Percentiles rank a stretch among this genome's conserved stretches.
These are phyloP conservation scores for Phytophthora melonis DNA, from an alignment of 352 stramenopile species.

Conservation along the genomic window DNA sequence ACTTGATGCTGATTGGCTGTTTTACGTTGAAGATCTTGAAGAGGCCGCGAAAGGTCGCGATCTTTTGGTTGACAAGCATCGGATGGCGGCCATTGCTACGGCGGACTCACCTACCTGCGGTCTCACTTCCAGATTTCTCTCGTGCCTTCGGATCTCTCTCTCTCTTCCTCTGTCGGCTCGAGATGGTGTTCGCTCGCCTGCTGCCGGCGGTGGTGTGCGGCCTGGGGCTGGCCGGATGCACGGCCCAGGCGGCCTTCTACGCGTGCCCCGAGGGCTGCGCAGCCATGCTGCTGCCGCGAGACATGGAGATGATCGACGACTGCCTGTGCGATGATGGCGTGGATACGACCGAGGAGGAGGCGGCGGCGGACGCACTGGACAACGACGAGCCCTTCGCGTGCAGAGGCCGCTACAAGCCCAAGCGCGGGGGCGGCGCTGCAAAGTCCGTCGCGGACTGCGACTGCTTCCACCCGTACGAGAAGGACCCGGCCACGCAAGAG, in stretches of 20 bases:
- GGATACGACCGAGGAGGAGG: constrained; percentile 32
- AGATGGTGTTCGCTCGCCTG: constrained; percentile 33
- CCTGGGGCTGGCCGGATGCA: constrained; percentile 13
- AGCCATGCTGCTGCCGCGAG: constrained; percentile 80
- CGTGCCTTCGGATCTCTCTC: constrained; percentile 27
- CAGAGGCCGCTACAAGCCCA: constrained; percentile 65
- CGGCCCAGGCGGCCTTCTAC: constrained; percentile 51
- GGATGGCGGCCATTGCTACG: neutral
- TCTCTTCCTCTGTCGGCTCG: constrained; percentile 13
- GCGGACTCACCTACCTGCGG: neutral
- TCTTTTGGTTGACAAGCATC: constrained; percentile 1
- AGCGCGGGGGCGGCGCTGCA: constrained; percentile 32
- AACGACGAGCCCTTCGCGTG: constrained; percentile 56
- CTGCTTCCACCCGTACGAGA: constrained; percentile 79
- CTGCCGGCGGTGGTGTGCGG: constrained; percentile 24
- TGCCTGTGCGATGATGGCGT: constrained; percentile 70
- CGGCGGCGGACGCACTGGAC: constrained; percentile 41
- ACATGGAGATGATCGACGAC: constrained; percentile 85
- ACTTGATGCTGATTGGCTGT: constrained; percentile 26
- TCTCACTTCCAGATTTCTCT: constrained; percentile 1
- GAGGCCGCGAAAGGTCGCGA: constrained; percentile 33
- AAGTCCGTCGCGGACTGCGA: constrained; percentile 77
- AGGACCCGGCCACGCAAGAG: constrained; percentile 60
- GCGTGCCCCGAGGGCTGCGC: constrained; percentile 73
- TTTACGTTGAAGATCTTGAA: constrained; percentile 26